Evolutionary conservation across 768 basidiomycete species (phyloP), one percentile per base, ranked within the genome.

Genomic region (Scleroderma bovista): DNA sequence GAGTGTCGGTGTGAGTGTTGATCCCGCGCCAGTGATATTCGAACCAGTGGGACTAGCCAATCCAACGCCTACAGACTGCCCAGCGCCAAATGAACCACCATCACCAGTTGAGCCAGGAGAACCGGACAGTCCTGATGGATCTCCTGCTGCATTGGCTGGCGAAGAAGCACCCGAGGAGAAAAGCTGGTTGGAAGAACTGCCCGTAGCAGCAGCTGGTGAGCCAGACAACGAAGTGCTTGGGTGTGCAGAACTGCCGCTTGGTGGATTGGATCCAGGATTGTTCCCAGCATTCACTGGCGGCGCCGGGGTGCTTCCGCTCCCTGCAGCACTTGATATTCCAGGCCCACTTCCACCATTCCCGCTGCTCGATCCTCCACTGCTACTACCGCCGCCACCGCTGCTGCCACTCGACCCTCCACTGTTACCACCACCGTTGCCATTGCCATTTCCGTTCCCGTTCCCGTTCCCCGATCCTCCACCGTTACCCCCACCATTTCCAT

Each of bases 1-100:
- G 19, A 15, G 19, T 15, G 57, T 60, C 22, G 61, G 38, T 33
- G 67, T 17, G 36, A 50, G 42, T 8, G 53, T 51, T 20, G 54
- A 48, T 22, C 34, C 47, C 36, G 50, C 54, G 32, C 51, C 53
- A 19, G 54, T 47, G 26, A 51, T 51, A 39, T 50, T 46, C 48
- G 57, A 49, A 20, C 22, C 22, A 23, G 51, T 43, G 29, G 60
- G 55, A 37, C 57, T 50, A 16, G 46, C 42, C n/a, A 56, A 23
- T 23, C 47, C 51, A n/a, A n/a, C n/a, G n/a, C n/a, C n/a, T n/a
- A n/a, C n/a, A 34, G 48, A 47, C 44, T 50, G 8, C n/a, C 26
- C 13, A 2, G 47, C 20, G 33, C 40, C 48, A 7, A 41, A 38
- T 32, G 50, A 9, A 17, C 51, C 34, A 4, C 13, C 13, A 15